Percentiles rank a stretch among this genome's conserved stretches.
Evolutionary conservation across 257 asterid genomes (phyloP).

Genomic region (Cynanchum wilfordii): DNA sequence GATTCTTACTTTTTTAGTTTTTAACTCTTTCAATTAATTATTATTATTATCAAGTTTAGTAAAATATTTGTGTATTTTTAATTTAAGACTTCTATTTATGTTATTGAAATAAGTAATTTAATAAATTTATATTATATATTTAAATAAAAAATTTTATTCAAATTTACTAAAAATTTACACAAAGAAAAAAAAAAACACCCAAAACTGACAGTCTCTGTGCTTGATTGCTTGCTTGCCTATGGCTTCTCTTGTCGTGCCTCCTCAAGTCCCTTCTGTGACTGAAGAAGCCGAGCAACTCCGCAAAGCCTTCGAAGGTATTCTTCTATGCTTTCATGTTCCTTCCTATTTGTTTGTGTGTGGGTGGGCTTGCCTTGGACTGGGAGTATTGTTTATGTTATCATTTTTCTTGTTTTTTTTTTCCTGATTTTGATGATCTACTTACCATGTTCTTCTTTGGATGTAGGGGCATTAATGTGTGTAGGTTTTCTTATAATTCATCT

Average conservation of each 20-base stretch:
- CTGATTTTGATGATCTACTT: constrained; percentile 4
- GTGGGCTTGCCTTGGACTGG: background rate
- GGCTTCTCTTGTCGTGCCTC: constrained; percentile 60
- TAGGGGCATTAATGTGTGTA: background rate
- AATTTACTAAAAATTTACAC: no score
- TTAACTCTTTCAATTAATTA: no score
- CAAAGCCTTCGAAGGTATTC: constrained; percentile 66
- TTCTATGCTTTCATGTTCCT: background rate
- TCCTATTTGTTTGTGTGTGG: background rate
- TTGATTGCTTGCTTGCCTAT: constrained; percentile 16
- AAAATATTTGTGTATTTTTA: no score
- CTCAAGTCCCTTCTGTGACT: constrained; percentile 45
- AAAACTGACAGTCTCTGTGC: background rate
- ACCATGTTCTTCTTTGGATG: no score
- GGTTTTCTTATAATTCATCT: background rate
- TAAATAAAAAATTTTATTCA: no score
- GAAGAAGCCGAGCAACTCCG: constrained; percentile 77
- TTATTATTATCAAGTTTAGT: no score
- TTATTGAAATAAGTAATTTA: no score
- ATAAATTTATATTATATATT: no score
- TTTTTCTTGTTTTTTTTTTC: constrained; percentile 1
- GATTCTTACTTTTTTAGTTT: no score
- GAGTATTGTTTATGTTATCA: background rate
- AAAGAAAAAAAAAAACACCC: constrained; percentile 9
- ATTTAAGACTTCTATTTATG: no score